Evolutionary conservation across 495 filamentous ascomycete genomes (phyloP), one percentile per base, ranked within the genome.

Genomic region (Letharia columbiana): DNA sequence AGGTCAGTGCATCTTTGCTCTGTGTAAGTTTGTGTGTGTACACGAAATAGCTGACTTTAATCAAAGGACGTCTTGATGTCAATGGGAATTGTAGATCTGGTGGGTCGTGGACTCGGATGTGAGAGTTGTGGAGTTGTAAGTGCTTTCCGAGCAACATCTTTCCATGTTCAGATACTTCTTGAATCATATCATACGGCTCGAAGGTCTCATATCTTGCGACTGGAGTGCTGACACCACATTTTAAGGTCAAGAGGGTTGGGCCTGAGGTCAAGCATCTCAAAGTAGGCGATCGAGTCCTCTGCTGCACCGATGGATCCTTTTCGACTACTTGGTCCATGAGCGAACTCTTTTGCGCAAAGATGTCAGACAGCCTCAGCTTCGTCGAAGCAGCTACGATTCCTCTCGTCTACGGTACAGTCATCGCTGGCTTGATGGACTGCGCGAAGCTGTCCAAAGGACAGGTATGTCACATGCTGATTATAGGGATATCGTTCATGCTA

Each of bases 41-140:
- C 40, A 73, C 73, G 10, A 71, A 31, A 10, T 77, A 47, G 76
- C 65, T 42, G 15, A 61, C 20, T 45, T 39, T 37, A 5, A 6
- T 44, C 17, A 12, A 9, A 74, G 72, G 80, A 81, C 62, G 68
- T 82, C 1, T 65, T 75, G 7, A 63, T 72, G 12, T 71, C 72
- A 0, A 76, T 82, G 72, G 77, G 77, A 0, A 71, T 80, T 18
- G 66, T 81, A 0, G 67, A 71, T 64, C 66, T 35, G 56, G 59
- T 23, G 28, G 73, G 77, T 52, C 61, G 70, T 35, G 63, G 67
- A 18, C 68, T 84, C 35, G 81, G 81, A 3, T 72, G 74, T 37
- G 79, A 80, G 62, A 75, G 72, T 20, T 75, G 74, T 44, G 81
- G 79, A 6, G 73, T 76, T 28, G 69, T 82, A 23, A 73, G 73